Evolutionary conservation across 202 grass and related monocot species (phyloP), one percentile per base, ranked within the genome.

Genomic region (Panicum hallii): DNA sequence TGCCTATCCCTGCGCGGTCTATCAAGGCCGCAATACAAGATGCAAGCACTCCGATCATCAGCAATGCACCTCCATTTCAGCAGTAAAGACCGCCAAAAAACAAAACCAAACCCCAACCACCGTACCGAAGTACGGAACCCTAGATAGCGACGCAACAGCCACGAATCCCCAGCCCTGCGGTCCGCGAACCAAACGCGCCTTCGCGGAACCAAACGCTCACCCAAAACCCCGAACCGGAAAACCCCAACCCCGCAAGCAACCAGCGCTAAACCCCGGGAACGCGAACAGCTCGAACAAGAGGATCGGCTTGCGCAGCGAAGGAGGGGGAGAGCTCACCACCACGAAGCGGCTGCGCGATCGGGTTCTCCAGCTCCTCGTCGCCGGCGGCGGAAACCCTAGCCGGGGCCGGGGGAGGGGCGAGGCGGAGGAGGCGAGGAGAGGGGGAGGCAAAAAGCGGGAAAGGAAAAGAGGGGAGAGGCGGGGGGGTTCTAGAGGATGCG

Each of bases 11-110:
- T 54, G 36, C 26, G 34, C 9, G 43, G 8, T 49, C 23, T 5
- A 36, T 5, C 9, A 26, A 54, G 17, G 72, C 34, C 15, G 38
- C 65, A 5, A 70, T 20, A 16, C 15, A 44, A 38, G 10, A 46
- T 16, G 54, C 49, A 71, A n/a, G 13, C 28, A 61, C 61, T 16
- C 40, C 47, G 6, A 46, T 72, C 9, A 42, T 41, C 46, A 65
- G 19, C 82, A 79, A 88, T 57, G 80, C 86, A 49, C 80, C 74
- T 79, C 47, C 74, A 72, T 72, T 83, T 79, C 80, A 30, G 40
- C 58, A 30, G 19, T 47, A 65, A 62, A 11, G 5, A 41, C 53
- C 22, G 56, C 36, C 32, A 40, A 36, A 75, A 57, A 49, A 16
- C 36, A 26, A 68, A 78, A 36, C 62, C 30, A 10, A 52, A 52